Evolutionary conservation across 306 rosid genomes (phyloP).

Genomic region (Rubus idaeus): DNA sequence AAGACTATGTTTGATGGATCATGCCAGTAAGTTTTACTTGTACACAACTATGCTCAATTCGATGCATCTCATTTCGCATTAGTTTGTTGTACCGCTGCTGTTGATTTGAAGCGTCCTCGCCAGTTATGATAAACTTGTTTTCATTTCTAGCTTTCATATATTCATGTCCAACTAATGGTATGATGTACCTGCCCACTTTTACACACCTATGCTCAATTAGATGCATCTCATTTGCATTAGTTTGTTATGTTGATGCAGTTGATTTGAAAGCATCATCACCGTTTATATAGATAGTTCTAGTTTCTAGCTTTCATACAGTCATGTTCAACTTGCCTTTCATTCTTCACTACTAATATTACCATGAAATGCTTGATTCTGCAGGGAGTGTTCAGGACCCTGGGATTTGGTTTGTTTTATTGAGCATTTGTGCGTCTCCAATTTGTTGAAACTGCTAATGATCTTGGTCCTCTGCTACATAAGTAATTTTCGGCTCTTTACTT

Average conservation of each 20-base stretch:
- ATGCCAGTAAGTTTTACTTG: constrained; percentile 32
- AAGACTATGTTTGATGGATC: constrained; percentile 42
- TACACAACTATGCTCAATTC: neutral
- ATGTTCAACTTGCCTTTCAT: no score
- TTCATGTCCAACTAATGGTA: neutral
- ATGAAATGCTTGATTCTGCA: constrained; percentile 22
- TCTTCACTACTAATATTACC: neutral
- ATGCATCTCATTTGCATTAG: neutral
- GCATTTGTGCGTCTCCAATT: constrained; percentile 40
- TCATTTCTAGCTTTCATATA: neutral
- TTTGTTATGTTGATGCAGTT: neutral
- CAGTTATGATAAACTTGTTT: neutral
- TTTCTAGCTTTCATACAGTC: neutral
- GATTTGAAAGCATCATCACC: neutral
- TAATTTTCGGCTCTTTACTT: constrained; percentile 6
- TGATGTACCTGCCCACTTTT: neutral
- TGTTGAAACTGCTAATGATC: constrained; percentile 39
- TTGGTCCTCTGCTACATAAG: constrained; percentile 45
- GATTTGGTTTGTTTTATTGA: constrained; percentile 44
- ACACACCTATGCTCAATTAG: neutral
- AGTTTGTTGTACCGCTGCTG: neutral
- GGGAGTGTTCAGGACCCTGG: constrained; percentile 49
- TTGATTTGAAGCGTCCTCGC: neutral
- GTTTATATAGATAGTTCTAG: neutral
- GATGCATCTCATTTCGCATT: neutral